Conservation (phyloP, 768 basidiomycete species). For the Podaxis sp. region DNA sequence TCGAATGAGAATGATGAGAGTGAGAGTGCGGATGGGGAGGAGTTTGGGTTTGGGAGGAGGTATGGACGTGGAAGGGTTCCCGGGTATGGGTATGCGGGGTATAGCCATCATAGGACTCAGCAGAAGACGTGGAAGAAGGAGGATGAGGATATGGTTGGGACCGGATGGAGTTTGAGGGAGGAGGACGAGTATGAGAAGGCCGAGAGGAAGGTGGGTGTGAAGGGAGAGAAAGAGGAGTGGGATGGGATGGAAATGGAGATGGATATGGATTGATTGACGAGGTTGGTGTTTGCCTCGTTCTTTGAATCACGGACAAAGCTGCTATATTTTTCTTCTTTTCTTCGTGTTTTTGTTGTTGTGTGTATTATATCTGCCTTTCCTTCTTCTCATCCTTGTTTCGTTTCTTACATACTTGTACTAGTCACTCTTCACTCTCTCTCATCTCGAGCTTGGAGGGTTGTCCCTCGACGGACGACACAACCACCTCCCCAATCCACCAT, state of each 20-base stretch:
- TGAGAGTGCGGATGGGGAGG: conserved; percentile 28
- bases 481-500: too few species aligned
- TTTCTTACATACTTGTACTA: neutral
- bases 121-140: conserved; percentile 36
- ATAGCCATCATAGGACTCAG: conserved; percentile 17
- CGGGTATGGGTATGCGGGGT: conserved; percentile 18
- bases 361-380: neutral
- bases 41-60: conserved; percentile 14
- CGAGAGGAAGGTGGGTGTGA: conserved; percentile 24
- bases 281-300: neutral
- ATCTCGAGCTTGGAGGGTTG: too few species aligned
- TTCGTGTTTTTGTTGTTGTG: conserved; percentile 6
- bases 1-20: conserved; percentile 33
- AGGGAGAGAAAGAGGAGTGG: conserved; percentile 49
- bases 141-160: conserved; percentile 36
- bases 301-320: conserved; percentile 1
- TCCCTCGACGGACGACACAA: too few species aligned
- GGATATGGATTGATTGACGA: conserved; percentile 66
- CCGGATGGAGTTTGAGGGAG: conserved; percentile 42
- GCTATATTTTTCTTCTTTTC: neutral
- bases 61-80: conserved; percentile 15
- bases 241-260: conserved; percentile 45
- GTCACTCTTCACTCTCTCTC: too few species aligned
- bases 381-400: neutral
- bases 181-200: conserved; percentile 45